A percentile compares a stretch with the other conserved stretches of the same genome.
These are phyloP conservation scores for Nyssa sinensis DNA, from an alignment of 148 eudicot genomes.

Conservation along the genomic window DNA sequence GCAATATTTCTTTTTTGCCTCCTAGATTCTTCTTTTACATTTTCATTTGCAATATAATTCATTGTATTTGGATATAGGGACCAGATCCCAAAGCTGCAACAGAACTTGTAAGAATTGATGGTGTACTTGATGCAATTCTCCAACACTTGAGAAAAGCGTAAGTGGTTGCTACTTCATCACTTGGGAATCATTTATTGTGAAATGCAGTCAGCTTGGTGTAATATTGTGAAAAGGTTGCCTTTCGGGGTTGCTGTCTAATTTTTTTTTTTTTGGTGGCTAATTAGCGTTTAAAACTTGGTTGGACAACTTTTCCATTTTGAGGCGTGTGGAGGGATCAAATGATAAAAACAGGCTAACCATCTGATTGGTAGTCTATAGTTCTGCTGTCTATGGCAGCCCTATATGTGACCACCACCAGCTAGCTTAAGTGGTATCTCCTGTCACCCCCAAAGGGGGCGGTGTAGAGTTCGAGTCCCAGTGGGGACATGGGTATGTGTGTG, in stretches of 20 bases:
- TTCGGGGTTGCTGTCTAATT: neutral
- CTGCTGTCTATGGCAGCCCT: slow-evolving; percentile 5
- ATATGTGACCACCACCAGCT: too few relatives aligned
- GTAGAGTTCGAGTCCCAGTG: too few relatives aligned
- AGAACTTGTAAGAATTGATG: slow-evolving; percentile 72
- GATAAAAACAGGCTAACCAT: neutral
- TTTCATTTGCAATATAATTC: neutral
- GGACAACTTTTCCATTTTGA: slow-evolving; percentile 7
- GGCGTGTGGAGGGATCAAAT: neutral
- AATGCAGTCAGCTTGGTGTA: neutral
- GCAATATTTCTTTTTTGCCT: neutral
- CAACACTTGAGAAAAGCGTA: slow-evolving; percentile 84
- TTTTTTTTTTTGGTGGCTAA: too few relatives aligned
- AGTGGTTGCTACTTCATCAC: slow-evolving; percentile 28
- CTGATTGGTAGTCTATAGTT: neutral
- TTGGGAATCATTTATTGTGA: slow-evolving; percentile 3
- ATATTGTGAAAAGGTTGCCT: too few relatives aligned
- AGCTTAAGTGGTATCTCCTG: too few relatives aligned
- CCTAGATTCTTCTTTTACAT: neutral
- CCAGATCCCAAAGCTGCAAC: slow-evolving; percentile 91
- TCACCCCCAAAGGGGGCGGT: too few relatives aligned
- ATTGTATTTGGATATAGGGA: slow-evolving; percentile 50
- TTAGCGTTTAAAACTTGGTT: neutral
- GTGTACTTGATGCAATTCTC: slow-evolving; percentile 72
- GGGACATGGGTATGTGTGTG: too few relatives aligned